phyloP scores from a whole-genome alignment of 2,329 filamentous ascomycete genomes.

The Colletotrichum ledebouriae region DNA sequence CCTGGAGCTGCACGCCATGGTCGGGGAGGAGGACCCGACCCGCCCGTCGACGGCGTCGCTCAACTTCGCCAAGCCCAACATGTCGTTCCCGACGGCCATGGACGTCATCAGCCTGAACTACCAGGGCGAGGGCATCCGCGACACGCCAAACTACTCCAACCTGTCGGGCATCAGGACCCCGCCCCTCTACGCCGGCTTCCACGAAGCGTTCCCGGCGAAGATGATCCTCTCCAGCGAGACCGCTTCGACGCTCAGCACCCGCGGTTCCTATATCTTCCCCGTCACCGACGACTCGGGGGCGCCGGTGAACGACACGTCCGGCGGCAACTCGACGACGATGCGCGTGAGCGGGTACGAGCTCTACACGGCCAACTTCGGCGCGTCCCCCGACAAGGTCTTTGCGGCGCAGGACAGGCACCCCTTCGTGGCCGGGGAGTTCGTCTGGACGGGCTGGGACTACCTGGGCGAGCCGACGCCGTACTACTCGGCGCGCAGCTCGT shows the following conservation, averaged over 20 bases:
- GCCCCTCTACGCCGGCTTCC: constrained; percentile 58
- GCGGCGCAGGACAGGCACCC: constrained; percentile 59
- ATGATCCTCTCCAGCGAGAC: constrained; percentile 60
- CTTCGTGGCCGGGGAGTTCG: constrained; percentile 67
- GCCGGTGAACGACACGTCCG: constrained; percentile 53
- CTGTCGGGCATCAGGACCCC: constrained; percentile 48
- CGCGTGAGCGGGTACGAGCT: constrained; percentile 66
- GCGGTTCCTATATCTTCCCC: constrained; percentile 67
- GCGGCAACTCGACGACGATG: constrained; percentile 52
- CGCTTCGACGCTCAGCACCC: constrained; percentile 61
- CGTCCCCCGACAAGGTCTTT: constrained; percentile 68
- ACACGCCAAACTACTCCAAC: constrained; percentile 48
- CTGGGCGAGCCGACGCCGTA: constrained; percentile 65
- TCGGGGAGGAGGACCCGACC: constrained; percentile 61
- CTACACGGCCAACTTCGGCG: constrained; percentile 61
- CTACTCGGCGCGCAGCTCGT: constrained; percentile 61
- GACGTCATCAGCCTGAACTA: constrained; percentile 69
- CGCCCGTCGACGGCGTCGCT: constrained; percentile 60
- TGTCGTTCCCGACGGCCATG: constrained; percentile 55
- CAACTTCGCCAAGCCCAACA: constrained; percentile 59
- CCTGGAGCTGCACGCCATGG: constrained; percentile 56
- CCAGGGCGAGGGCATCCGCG: constrained; percentile 63
- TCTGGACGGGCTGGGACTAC: constrained; percentile 66
- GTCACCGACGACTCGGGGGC: constrained; percentile 56
- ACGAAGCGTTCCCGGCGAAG: constrained; percentile 60